Evolutionary conservation across 768 basidiomycete species (phyloP).

Genomic region (Mycena chlorophos): DNA sequence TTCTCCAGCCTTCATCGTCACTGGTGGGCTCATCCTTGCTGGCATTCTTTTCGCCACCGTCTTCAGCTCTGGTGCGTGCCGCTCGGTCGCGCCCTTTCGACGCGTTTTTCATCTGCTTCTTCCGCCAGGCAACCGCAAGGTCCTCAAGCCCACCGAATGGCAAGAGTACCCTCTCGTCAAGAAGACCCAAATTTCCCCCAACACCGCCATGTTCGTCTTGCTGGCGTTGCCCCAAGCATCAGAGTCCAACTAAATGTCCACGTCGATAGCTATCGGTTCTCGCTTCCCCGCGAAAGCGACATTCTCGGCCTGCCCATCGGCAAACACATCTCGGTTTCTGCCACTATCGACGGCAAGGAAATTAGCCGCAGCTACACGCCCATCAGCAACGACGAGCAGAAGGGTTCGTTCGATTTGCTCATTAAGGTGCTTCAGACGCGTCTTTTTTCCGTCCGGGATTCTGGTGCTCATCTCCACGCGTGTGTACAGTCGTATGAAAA

Average conservation of each 20-base stretch:
- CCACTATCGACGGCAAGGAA: constrained; percentile 89
- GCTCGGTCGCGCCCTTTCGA: constrained; percentile 11
- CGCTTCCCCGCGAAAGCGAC: constrained; percentile 69
- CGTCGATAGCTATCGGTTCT: constrained; percentile 81
- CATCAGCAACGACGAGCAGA: constrained; percentile 89
- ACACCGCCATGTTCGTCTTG: constrained; percentile 92
- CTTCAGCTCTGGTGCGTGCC: constrained; percentile 41
- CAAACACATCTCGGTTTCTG: constrained; percentile 91
- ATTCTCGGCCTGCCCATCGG: constrained; percentile 93
- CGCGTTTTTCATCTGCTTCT: constrained; percentile 14
- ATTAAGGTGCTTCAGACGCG: constrained; percentile 70
- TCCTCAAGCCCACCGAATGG: constrained; percentile 77
- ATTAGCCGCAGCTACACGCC: constrained; percentile 94
- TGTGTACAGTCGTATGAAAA: constrained; percentile 94
- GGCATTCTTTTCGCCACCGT: constrained; percentile 57
- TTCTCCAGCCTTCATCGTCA: constrained; percentile 53
- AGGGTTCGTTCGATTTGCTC: constrained; percentile 92
- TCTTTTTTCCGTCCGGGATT: constrained; percentile 5
- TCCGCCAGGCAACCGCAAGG: constrained; percentile 45
- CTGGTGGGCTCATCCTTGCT: constrained; percentile 49
- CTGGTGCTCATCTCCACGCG: too few species aligned
- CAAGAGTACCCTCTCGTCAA: constrained; percentile 77
- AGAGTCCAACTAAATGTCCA: constrained; percentile 7
- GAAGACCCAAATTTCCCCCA: constrained; percentile 86
- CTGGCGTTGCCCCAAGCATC: neutral